Base-by-base conservation (phyloP, 73 alveolate genomes). In the Stentor coeruleus region DNA sequence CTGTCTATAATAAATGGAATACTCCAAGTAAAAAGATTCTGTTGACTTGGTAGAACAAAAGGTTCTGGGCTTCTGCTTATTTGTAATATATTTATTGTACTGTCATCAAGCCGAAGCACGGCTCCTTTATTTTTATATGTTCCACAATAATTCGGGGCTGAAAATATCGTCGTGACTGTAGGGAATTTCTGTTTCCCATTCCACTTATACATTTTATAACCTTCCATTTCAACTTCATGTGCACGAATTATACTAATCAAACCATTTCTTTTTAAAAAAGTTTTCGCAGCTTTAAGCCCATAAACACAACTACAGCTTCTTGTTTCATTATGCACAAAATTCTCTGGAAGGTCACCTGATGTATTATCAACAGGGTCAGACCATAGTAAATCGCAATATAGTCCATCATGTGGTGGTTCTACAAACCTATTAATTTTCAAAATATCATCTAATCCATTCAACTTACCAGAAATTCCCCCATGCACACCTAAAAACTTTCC, bases 131-230 rank as follows among this genome's bases (percentile, higher is more conserved):
- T 92, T 72, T 90, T 91, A 82, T 94, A 94, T 11, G 90, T 96
- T 90, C 92, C 98, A 38, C 98, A 94, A 86, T 94, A 94, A 87
- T 94, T 94, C 11, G 98, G 98, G 28, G 98, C 98, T 59, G 94
- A 82, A 74, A 94, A 94, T 11, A 94, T 92, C 20, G 98, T 94
- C 40, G 92, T 87, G 35, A 94, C 97, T 15, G 85, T 90, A 11
- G 98, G 98, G 74, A 94, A 94, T 35, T 91, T 96, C n/a, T 85
- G 77, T 76, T 74, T n/a, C 33, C 88, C 96, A n/a, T n/a, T n/a
- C n/a, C n/a, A n/a, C n/a, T 93, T 92, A 76, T 93, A 94, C 96
- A 93, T 86, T 74, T 93, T 93, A 77, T 89, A 93, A 0, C 98
- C 95, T 39, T 93, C 98, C 28, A 92, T 66, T 74, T 93, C 74